Conservation (phyloP, 202 grass and related monocot genomes). For the Brachypodium distachyon region DNA sequence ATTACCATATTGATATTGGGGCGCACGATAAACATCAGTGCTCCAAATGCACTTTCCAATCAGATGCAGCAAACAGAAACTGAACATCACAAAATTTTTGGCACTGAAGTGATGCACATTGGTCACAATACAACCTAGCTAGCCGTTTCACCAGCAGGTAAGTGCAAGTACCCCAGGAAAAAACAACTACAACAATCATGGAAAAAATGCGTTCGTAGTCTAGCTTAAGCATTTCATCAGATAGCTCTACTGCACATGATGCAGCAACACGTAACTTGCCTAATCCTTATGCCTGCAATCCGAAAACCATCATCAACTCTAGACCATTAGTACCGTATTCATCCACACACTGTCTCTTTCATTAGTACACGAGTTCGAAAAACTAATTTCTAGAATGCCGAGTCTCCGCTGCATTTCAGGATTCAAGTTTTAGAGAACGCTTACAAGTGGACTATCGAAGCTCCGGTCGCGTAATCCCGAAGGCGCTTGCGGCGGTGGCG, state of each 20-base stretch:
- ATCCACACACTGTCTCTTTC: neutral
- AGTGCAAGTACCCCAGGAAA: neutral
- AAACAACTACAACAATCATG: neutral
- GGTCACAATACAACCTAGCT: neutral
- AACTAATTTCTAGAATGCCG: neutral
- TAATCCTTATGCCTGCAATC: neutral
- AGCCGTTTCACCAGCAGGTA: neutral
- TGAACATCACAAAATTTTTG: neutral
- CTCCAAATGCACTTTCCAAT: neutral
- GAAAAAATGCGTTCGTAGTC: neutral
- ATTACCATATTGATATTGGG: no score
- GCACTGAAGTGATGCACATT: neutral
- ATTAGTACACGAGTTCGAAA: neutral
- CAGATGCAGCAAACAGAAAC: neutral
- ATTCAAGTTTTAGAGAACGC: neutral
- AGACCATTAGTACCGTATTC: neutral
- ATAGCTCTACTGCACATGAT: neutral
- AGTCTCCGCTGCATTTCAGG: neutral
- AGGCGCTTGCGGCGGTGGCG: neutral
- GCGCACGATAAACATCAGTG: no score
- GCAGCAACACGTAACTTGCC: no score
- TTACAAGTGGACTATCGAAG: neutral
- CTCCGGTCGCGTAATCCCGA: neutral
- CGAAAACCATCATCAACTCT: neutral
- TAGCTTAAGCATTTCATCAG: slow-evolving; percentile 17